These are phyloP conservation scores for Boletales sp. DNA, from an alignment of 768 basidiomycete species.

Conservation along the genomic window DNA sequence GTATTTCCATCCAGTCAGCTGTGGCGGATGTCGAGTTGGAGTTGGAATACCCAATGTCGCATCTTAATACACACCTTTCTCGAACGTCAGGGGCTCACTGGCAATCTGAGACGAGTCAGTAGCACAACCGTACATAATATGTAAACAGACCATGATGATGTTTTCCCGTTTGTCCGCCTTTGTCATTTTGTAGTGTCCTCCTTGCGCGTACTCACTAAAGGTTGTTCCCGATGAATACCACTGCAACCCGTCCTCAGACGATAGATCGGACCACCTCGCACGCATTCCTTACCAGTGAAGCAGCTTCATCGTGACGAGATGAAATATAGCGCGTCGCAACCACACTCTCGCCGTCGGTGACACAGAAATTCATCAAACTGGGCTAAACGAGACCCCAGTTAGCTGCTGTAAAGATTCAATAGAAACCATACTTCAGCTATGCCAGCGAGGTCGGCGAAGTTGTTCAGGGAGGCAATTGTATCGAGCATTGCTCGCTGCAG, in stretches of 20 bases:
- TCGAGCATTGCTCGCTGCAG: constrained; percentile 85
- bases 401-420: not conserved
- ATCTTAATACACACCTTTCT: constrained; percentile 57
- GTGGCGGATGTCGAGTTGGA: not conserved
- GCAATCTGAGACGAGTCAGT: constrained; percentile 52
- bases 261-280: not conserved
- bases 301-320: constrained; percentile 86
- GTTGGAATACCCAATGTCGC: not conserved
- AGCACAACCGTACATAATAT: constrained; percentile 6
- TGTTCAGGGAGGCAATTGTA: constrained; percentile 78
- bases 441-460: constrained; percentile 65
- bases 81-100: constrained; percentile 94
- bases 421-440: constrained; percentile 58
- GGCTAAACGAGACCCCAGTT: constrained; percentile 45
- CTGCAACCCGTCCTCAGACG: constrained; percentile 32
- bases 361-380: constrained; percentile 91
- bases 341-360: constrained; percentile 92
- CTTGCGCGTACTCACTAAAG: constrained; percentile 85
- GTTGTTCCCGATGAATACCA: constrained; percentile 96
- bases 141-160: constrained; percentile 73
- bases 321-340: constrained; percentile 95
- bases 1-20: constrained; percentile 99
- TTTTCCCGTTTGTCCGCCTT: constrained; percentile 95
- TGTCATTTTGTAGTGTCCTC: constrained; percentile 92
- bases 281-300: constrained; percentile 62